phyloP scores from a whole-genome alignment of 352 stramenopile genomes.

The Phytophthora citricola region DNA sequence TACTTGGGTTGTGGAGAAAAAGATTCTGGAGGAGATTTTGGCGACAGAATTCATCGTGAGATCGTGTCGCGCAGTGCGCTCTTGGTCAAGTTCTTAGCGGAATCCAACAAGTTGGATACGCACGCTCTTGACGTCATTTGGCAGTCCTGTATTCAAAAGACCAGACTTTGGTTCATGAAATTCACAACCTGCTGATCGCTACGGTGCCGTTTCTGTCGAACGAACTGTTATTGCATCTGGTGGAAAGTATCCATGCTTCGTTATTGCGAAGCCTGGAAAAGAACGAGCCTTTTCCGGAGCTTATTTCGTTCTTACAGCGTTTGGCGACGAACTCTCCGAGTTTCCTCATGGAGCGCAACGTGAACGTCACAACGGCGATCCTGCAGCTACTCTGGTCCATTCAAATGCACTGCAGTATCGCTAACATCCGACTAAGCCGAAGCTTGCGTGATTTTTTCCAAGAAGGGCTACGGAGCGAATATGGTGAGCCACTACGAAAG shows the following conservation, averaged over 20 bases:
- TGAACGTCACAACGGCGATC: constrained; percentile 68
- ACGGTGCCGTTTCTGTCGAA: constrained; percentile 82
- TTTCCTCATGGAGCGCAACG: constrained; percentile 76
- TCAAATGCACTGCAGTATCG: constrained; percentile 72
- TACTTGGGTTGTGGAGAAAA: constrained; percentile 73
- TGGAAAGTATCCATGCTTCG: constrained; percentile 70
- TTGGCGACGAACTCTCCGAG: constrained; percentile 66
- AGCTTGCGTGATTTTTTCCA: constrained; percentile 84
- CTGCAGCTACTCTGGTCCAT: constrained; percentile 87
- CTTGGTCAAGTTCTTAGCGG: constrained; percentile 86
- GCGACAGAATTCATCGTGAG: constrained; percentile 89
- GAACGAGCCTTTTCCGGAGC: constrained; percentile 69
- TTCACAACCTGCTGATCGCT: constrained; percentile 80
- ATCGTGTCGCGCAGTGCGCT: constrained; percentile 84
- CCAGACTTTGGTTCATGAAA: constrained; percentile 82
- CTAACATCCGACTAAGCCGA: constrained; percentile 65
- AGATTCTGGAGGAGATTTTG: constrained; percentile 87
- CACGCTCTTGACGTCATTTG: constrained; percentile 79
- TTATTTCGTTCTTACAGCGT: constrained; percentile 85
- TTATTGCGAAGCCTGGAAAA: constrained; percentile 55
- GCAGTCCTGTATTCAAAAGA: constrained; percentile 85
- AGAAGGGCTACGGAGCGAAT: constrained; percentile 78
- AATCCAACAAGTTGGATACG: constrained; percentile 78
- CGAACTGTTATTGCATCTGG: constrained; percentile 70
- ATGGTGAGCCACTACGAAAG: constrained; percentile 70